Conservation (phyloP, 2,329 filamentous ascomycete species). For the Cercospora berteroae region DNA sequence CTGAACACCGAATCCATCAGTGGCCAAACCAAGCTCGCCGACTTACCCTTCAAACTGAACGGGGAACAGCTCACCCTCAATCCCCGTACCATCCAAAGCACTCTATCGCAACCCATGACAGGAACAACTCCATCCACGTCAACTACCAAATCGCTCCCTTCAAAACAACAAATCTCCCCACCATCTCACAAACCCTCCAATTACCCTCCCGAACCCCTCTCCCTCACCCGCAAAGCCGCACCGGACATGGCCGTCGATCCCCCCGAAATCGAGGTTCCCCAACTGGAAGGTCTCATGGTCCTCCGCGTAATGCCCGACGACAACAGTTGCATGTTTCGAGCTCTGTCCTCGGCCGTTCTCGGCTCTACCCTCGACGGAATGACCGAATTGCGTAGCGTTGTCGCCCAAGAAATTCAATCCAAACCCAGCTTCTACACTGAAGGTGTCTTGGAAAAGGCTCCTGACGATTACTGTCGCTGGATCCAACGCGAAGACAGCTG, state of each 20-base stretch:
- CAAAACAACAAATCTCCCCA: constrained; percentile 24
- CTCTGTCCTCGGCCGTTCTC: constrained; percentile 77
- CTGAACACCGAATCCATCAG: constrained; percentile 60
- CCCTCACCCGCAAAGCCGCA: constrained; percentile 45
- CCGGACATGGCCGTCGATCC: constrained; percentile 54
- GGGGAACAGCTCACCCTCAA: constrained; percentile 68
- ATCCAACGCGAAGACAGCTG: constrained; percentile 79
- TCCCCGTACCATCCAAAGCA: constrained; percentile 43
- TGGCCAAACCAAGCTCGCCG: constrained; percentile 49
- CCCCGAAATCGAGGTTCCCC: constrained; percentile 59
- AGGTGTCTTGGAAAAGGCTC: constrained; percentile 69
- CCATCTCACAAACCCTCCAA: constrained; percentile 31
- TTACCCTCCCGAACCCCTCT: constrained; percentile 36
- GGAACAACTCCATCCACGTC: constrained; percentile 26
- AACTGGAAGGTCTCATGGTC: constrained; percentile 59
- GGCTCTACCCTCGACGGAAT: constrained; percentile 61
- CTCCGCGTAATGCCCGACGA: constrained; percentile 95
- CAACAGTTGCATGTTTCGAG: constrained; percentile 91
- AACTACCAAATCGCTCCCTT: constrained; percentile 30
- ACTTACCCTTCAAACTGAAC: constrained; percentile 62
- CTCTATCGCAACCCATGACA: constrained; percentile 36
- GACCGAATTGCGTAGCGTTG: constrained; percentile 70
- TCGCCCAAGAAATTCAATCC: constrained; percentile 73
- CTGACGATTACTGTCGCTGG: constrained; percentile 74
- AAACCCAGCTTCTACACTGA: constrained; percentile 71